Percentiles rank a stretch among this genome's conserved stretches.
These are phyloP conservation scores for Puccinia coronata DNA, from an alignment of 1,284 basidiomycete species.

Conservation along the genomic window DNA sequence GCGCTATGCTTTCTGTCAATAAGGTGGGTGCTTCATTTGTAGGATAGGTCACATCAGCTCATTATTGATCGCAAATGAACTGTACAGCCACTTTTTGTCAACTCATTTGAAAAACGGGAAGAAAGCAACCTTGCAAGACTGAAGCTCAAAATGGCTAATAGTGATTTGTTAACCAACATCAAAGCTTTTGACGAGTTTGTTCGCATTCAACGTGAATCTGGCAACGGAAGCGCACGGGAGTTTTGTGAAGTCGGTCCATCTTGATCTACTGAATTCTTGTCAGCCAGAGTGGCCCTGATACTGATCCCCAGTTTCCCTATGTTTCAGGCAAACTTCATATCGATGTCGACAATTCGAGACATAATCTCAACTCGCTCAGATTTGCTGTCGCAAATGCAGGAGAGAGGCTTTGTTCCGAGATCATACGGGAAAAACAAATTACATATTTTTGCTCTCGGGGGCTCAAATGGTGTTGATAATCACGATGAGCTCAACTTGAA, in stretches of 20 bases:
- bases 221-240: constrained; percentile 63
- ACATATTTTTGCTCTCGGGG: constrained; percentile 53
- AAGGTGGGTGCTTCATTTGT: constrained; percentile 17
- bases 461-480: constrained; percentile 41
- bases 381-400: constrained; percentile 71
- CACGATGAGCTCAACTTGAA: constrained; percentile 23
- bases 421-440: constrained; percentile 58
- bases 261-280: background rate
- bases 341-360: constrained; percentile 73
- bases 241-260: constrained; percentile 70
- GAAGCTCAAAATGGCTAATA: constrained; percentile 71
- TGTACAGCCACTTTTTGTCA: constrained; percentile 84
- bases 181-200: constrained; percentile 73
- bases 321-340: constrained; percentile 72
- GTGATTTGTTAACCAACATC: constrained; percentile 81
- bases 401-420: constrained; percentile 70
- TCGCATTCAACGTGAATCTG: constrained; percentile 64
- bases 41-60: constrained; percentile 1
- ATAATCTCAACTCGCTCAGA: constrained; percentile 76
- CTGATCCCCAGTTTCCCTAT: background rate
- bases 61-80: constrained; percentile 73
- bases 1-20: constrained; percentile 45
- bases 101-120: constrained; percentile 77
- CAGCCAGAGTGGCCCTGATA: background rate
- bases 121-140: constrained; percentile 73